A percentile compares a stretch with the other conserved stretches of the same genome.
phyloP scores from a whole-genome alignment of 2,329 filamentous ascomycete genomes.

The Beauveria sp. region DNA sequence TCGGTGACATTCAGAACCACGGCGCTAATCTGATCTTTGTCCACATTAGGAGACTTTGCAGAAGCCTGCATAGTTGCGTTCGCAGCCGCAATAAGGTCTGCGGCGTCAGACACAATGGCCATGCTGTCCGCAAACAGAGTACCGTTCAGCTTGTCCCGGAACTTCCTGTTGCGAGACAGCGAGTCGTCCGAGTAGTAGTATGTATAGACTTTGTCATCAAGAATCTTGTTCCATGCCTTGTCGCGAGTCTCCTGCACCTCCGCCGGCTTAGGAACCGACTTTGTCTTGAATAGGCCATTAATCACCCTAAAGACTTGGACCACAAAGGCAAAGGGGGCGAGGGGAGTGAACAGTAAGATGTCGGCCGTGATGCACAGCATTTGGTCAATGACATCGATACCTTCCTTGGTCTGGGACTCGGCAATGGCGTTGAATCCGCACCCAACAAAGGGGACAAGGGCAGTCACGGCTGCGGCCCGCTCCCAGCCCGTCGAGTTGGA shows the following conservation, averaged over 20 bases:
- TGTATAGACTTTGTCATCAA: not conserved
- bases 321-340: not conserved
- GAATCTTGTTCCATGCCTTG: not conserved
- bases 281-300: not conserved
- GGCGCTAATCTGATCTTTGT: not conserved
- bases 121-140: not conserved
- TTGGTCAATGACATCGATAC: not conserved
- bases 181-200: not conserved
- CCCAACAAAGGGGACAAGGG: not conserved
- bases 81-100: not conserved
- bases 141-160: not conserved
- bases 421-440: not conserved
- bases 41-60: not conserved
- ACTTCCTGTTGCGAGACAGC: not conserved
- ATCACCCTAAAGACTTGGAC: not conserved
- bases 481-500: not conserved
- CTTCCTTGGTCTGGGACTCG: not conserved
- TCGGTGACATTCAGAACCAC: not conserved
- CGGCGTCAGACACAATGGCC: not conserved
- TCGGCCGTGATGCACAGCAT: not conserved
- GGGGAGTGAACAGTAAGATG: not conserved
- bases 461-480: not conserved
- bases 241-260: not conserved
- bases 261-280: not conserved
- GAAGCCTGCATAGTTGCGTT: not conserved